Evolutionary conservation across 495 filamentous ascomycete genomes (phyloP).

Genomic region (Pseudomonodictys pantanalensis): DNA sequence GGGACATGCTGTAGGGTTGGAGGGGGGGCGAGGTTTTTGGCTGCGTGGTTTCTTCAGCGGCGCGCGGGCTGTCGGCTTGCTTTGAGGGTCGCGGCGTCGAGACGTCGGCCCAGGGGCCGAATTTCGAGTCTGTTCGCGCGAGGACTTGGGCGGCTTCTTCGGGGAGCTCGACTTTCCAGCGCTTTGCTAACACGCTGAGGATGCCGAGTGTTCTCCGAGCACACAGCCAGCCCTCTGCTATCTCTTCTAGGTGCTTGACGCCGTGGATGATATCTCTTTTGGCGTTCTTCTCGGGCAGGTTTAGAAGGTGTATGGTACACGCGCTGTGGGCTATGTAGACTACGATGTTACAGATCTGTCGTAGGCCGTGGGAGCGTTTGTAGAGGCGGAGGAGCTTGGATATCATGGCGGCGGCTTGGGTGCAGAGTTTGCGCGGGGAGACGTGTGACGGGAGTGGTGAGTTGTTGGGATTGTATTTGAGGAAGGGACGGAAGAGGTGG

Average conservation of each 20-base stretch:
- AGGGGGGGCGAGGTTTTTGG: slow-evolving; percentile 5
- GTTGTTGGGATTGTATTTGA: slow-evolving; percentile 77
- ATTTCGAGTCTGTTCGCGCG: slow-evolving; percentile 59
- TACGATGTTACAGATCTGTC: slow-evolving; percentile 91
- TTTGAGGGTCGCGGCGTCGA: slow-evolving; percentile 15
- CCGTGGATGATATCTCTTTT: slow-evolving; percentile 85
- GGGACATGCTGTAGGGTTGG: slow-evolving; percentile 21
- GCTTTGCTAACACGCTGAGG: slow-evolving; percentile 75
- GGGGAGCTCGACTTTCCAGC: slow-evolving; percentile 85
- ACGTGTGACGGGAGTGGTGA: slow-evolving; percentile 85
- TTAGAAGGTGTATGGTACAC: slow-evolving; percentile 91
- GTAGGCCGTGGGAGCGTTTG: slow-evolving; percentile 83
- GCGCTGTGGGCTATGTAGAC: slow-evolving; percentile 94
- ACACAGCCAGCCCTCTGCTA: slow-evolving; percentile 91
- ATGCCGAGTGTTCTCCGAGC: slow-evolving; percentile 82
- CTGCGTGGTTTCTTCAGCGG: background rate
- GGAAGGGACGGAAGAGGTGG: slow-evolving; percentile 93
- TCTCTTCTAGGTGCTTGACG: slow-evolving; percentile 91
- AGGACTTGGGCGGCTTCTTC: slow-evolving; percentile 75
- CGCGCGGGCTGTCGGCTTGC: background rate
- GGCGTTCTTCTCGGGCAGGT: slow-evolving; percentile 85
- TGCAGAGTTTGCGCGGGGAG: slow-evolving; percentile 86
- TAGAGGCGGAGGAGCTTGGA: slow-evolving; percentile 91
- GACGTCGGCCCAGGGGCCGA: slow-evolving; percentile 34
- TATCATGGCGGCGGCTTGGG: slow-evolving; percentile 79